Evolutionary conservation across 148 eudicot species (phyloP), one percentile per base, ranked within the genome.

Genomic region (Bassia scoparia): DNA sequence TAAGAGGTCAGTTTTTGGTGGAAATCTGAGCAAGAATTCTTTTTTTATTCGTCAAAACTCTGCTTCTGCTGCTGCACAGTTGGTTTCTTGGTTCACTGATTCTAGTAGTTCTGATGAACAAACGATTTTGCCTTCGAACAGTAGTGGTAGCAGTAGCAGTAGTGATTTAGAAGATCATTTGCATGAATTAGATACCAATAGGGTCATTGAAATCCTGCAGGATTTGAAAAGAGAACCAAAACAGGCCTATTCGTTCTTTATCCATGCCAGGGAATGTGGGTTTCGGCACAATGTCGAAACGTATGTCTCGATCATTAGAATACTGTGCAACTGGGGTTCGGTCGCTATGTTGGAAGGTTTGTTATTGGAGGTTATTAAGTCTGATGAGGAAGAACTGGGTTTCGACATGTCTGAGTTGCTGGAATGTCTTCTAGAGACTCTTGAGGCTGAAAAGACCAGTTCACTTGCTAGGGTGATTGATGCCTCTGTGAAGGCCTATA

Each of bases 401-500:
- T 87, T 91, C 75, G 76, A 64, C 0, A 61, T 83, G 10, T 71
- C 60, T 16, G 90, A 84, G 59, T 83, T 91, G 75, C 55, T 86
- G 76, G 90, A 87, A 31, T 81, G 70, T 65, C 52, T 91, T 61
- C 73, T 74, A 5, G 81, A 81, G 72, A 80, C 58, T 10, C 21
- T 89, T 44, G 78, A 76, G 74, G 72, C n/a, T 14, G 85, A 71
- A 33, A 84, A 71, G 6, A 38, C 56, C 3, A 43, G 67, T 69
- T 70, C 70, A 17, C 65, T 89, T 76, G 73, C 46, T 74, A 76
- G 74, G 52, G 89, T 85, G 17, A 64, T 85, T 59, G 87, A 81
- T 76, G 84, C 73, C 0, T 74, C 87, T 69, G 79, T 91, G 31
- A 91, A 89, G 82, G 87, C 86, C 10, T 89, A 81, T 83, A 83